Evolutionary conservation across 2,329 filamentous ascomycete genomes (phyloP).

Genomic region (Aspergillus sp.): DNA sequence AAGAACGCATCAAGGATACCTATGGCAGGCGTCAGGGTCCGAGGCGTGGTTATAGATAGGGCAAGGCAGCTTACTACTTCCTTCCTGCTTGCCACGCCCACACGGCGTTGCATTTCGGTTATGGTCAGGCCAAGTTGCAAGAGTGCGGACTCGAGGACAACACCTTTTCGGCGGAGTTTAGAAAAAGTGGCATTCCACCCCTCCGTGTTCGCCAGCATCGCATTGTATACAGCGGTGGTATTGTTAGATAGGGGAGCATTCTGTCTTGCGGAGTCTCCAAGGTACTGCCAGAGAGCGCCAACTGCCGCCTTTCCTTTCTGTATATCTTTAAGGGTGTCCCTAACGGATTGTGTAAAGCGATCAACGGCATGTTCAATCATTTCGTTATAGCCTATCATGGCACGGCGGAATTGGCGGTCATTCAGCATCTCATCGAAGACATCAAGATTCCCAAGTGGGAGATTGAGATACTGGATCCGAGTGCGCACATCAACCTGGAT

Average conservation of each 20-base stretch:
- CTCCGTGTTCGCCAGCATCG: constrained; percentile 90
- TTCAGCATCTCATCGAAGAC: constrained; percentile 87
- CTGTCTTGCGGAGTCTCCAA: constrained; percentile 64
- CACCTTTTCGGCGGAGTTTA: constrained; percentile 71
- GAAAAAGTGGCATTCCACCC: constrained; percentile 83
- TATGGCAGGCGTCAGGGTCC: constrained; percentile 11
- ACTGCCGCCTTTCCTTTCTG: constrained; percentile 74
- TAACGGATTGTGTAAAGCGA: constrained; percentile 73
- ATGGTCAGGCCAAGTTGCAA: constrained; percentile 74
- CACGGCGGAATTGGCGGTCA: constrained; percentile 75
- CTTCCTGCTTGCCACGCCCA: constrained; percentile 77
- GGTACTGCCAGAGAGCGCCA: constrained; percentile 72
- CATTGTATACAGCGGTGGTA: constrained; percentile 72
- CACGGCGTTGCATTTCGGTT: constrained; percentile 80
- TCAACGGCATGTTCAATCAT: constrained; percentile 86
- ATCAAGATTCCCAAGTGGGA: constrained; percentile 78
- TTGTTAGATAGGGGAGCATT: constrained; percentile 59
- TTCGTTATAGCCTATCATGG: constrained; percentile 83
- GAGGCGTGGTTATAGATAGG: background rate
- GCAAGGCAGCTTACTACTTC: constrained; percentile 58
- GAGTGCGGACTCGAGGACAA: constrained; percentile 67
- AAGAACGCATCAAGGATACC: constrained; percentile 22
- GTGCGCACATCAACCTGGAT: constrained; percentile 77
- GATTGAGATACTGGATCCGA: constrained; percentile 73
- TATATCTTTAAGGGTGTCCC: constrained; percentile 76